Conservation (phyloP, 129 eudicot genomes). For the Centaurea solstitialis region DNA sequence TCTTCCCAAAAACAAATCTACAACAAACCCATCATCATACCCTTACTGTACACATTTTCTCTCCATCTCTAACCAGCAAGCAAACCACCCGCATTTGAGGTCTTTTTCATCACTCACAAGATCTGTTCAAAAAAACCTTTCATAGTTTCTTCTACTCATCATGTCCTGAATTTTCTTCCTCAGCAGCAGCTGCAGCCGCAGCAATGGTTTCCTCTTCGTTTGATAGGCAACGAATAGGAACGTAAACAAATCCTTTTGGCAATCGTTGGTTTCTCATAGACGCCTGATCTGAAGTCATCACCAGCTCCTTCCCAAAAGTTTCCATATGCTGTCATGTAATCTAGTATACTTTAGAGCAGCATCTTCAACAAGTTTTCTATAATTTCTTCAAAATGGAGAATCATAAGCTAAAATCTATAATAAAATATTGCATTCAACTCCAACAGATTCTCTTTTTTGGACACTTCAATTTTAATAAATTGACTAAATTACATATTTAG, state of each 20-base stretch:
- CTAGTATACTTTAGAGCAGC: not conserved
- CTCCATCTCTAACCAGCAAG: not conserved
- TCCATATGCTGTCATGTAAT: conserved; percentile 57
- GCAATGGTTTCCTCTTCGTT: conserved; percentile 67
- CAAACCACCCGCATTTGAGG: not conserved
- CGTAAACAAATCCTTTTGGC: conserved; percentile 93
- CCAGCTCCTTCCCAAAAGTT: conserved; percentile 75
- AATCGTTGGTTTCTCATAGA: conserved; percentile 85
- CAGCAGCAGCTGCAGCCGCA: conserved; percentile 27
- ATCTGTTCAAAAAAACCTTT: conserved; percentile 18
- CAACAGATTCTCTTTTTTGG: not conserved
- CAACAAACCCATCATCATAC: not conserved
- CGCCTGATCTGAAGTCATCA: conserved; percentile 98
- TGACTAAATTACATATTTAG: no score
- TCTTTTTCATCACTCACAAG: not conserved
- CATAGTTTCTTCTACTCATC: conserved; percentile 33
- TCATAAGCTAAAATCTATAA: not conserved
- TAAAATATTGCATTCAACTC: not conserved
- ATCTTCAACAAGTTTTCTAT: not conserved
- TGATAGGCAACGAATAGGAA: conserved; percentile 73
- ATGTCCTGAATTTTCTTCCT: conserved; percentile 44
- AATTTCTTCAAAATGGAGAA: not conserved
- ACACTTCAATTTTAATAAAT: not conserved
- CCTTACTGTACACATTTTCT: not conserved
- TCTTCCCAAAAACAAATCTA: not conserved